A percentile compares a stretch with the other conserved stretches of the same genome.
Evolutionary conservation across 345 rosid genomes (phyloP).

Genomic region (Gossypium stocksii): DNA sequence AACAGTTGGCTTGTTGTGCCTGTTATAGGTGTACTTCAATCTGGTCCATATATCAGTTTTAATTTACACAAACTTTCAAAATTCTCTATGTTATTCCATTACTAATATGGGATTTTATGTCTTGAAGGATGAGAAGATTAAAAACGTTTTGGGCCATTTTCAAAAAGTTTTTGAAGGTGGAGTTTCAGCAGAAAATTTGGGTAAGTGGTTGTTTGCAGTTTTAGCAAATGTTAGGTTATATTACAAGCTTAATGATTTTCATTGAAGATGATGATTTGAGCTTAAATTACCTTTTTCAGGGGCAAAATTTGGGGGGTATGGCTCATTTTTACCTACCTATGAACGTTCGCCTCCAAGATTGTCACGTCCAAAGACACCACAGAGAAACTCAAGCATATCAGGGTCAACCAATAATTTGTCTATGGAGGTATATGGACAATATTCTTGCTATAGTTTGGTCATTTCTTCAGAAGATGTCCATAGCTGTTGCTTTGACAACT

Average conservation of each 20-base stretch:
- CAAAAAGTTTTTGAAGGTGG: slow-evolving; percentile 51
- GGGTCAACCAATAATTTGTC: slow-evolving; percentile 33
- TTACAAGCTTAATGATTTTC: background rate
- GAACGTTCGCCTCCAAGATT: slow-evolving; percentile 28
- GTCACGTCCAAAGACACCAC: slow-evolving; percentile 34
- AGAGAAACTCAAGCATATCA: slow-evolving; percentile 21
- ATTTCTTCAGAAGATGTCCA: slow-evolving; percentile 10
- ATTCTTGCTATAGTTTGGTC: slow-evolving; percentile 6
- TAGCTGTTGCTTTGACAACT: slow-evolving; percentile 6
- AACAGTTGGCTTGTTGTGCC: background rate
- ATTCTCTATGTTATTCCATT: slow-evolving; percentile 11
- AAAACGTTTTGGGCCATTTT: slow-evolving; percentile 62
- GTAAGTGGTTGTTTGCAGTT: slow-evolving; percentile 39
- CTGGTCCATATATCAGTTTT: background rate
- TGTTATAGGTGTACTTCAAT: background rate
- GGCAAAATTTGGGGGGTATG: slow-evolving; percentile 51
- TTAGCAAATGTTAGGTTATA: background rate
- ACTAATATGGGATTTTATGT: slow-evolving; percentile 21
- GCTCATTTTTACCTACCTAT: slow-evolving; percentile 64
- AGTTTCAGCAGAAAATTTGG: slow-evolving; percentile 42
- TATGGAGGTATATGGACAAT: slow-evolving; percentile 37
- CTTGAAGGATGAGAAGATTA: slow-evolving; percentile 66
- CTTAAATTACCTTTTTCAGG: slow-evolving; percentile 39
- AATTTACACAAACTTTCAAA: background rate
- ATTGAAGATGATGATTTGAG: slow-evolving; percentile 15